Conservation (phyloP, 2,329 filamentous ascomycete species). For the Bipolaris cookei region DNA sequence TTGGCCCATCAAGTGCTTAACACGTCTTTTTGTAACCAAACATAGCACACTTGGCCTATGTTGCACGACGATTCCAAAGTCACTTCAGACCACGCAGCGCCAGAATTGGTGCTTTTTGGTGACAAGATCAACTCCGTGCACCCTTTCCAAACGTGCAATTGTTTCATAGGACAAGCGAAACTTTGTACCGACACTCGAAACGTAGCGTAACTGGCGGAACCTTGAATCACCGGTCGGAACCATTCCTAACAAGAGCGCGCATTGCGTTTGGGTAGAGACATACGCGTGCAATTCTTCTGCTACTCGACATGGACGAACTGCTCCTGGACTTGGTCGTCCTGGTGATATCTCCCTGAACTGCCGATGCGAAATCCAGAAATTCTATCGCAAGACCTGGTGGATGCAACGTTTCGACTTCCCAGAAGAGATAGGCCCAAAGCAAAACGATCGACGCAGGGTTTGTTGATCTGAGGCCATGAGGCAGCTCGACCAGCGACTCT, state of each 20-base stretch:
- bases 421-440: neutral
- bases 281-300: neutral
- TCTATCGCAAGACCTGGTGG: neutral
- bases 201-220: conserved; percentile 9
- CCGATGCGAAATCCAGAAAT: neutral
- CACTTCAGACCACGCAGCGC: conserved; percentile 4
- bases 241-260: neutral
- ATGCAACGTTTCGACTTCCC: neutral
- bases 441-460: neutral
- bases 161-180: conserved; percentile 15
- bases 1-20: conserved; percentile 5
- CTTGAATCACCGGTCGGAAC: conserved; percentile 8
- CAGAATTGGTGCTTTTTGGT: conserved; percentile 6
- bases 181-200: conserved; percentile 15
- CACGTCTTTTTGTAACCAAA: conserved; percentile 7
- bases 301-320: neutral
- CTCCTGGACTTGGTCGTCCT: neutral
- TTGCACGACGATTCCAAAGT: neutral
- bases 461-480: neutral
- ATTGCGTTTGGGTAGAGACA: neutral
- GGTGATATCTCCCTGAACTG: neutral
- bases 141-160: conserved; percentile 12
- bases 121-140: conserved; percentile 2
- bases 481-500: neutral
- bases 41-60: conserved; percentile 6